Conservation (phyloP, 169 alveolate genomes). For the Eimeria necatrix region DNA sequence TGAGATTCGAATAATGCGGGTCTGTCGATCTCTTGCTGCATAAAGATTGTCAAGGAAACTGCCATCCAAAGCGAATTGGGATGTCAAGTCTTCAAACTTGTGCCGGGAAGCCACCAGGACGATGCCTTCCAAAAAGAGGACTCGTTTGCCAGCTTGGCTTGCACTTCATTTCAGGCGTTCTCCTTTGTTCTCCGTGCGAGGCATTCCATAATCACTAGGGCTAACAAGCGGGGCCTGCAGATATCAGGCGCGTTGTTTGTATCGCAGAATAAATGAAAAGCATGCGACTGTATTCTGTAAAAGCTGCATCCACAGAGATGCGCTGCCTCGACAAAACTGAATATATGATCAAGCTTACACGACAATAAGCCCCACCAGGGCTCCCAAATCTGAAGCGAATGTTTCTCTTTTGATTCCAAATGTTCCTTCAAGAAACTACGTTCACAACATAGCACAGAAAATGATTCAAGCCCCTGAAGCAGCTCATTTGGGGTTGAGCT, state of each 20-base stretch:
- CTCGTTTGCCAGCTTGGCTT: background rate
- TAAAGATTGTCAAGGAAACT: too few relatives aligned
- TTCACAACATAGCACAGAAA: background rate
- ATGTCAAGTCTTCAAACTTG: background rate
- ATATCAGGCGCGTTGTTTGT: background rate
- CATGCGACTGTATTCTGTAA: background rate
- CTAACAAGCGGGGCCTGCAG: conserved; percentile 71
- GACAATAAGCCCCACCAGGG: conserved; percentile 47
- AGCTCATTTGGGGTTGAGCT: background rate
- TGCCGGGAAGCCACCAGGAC: background rate
- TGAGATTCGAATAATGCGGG: too few relatives aligned
- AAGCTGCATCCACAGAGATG: background rate
- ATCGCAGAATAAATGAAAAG: background rate
- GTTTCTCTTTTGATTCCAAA: conserved; percentile 59
- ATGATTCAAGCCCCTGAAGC: background rate
- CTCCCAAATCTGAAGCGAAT: conserved; percentile 26
- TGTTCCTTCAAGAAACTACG: conserved; percentile 55
- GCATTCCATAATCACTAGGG: conserved; percentile 43
- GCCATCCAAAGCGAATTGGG: too few relatives aligned
- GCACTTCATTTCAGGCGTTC: conserved; percentile 12
- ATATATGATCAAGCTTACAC: conserved; percentile 6
- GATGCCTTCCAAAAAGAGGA: background rate
- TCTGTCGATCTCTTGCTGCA: too few relatives aligned
- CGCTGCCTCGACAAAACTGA: background rate
- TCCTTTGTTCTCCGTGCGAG: conserved; percentile 69